Percentiles rank a stretch among this genome's conserved stretches.
Evolutionary conservation across 805 yeast genomes (phyloP).

Genomic region (Teunomyces tritomae): DNA sequence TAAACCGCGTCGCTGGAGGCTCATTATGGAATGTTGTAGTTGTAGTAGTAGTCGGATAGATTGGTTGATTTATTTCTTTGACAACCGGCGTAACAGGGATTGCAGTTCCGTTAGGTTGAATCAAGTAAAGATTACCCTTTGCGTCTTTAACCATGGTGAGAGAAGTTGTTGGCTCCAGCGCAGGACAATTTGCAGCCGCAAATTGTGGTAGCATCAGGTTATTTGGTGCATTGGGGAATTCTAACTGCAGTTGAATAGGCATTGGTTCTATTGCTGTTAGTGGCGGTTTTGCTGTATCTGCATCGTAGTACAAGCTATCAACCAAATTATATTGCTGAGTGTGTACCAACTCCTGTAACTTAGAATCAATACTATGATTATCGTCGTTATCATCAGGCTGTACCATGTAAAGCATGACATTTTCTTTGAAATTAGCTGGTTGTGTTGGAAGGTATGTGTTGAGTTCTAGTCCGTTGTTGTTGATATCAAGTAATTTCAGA

Average conservation of each 20-base stretch:
- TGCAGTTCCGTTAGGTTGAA: conserved; percentile 12
- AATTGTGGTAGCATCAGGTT: neutral
- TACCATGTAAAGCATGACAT: neutral
- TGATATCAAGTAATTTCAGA: neutral
- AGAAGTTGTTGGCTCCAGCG: neutral
- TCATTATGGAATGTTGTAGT: conserved; percentile 16
- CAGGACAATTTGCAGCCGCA: neutral
- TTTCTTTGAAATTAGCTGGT: neutral
- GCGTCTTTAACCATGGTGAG: conserved; percentile 7
- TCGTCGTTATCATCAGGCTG: neutral
- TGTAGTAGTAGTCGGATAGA: neutral
- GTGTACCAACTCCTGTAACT: conserved; percentile 14
- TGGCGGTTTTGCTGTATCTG: neutral
- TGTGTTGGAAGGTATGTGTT: neutral
- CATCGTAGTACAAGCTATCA: neutral
- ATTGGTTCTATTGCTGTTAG: neutral
- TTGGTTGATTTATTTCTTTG: neutral
- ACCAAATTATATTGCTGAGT: conserved; percentile 15
- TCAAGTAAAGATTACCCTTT: conserved; percentile 8
- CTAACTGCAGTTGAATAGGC: no score
- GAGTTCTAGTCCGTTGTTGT: neutral
- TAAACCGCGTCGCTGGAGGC: conserved; percentile 13
- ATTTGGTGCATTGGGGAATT: neutral
- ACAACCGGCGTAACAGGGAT: conserved; percentile 5
- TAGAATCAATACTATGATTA: conserved; percentile 10